Evolutionary conservation across 768 basidiomycete genomes (phyloP).

Genomic region (Phaeotremella skinneri): DNA sequence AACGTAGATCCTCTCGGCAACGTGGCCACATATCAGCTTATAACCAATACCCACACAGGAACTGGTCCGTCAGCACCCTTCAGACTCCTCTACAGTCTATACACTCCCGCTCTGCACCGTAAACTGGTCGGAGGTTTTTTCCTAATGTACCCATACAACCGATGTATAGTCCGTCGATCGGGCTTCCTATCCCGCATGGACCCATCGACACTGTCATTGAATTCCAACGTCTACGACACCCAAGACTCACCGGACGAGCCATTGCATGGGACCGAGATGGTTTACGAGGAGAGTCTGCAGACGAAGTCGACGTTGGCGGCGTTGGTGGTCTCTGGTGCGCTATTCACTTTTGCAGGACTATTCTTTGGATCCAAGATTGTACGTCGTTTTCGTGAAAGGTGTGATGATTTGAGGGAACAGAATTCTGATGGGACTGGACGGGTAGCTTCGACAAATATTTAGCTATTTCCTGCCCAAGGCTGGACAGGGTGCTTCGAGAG

Average conservation of each 20-base stretch:
- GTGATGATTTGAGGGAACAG: neutral
- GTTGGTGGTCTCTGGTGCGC: constrained; percentile 13
- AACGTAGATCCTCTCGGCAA: neutral
- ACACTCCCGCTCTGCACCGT: constrained; percentile 18
- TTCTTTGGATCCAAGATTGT: constrained; percentile 24
- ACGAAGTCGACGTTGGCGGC: constrained; percentile 17
- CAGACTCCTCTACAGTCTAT: constrained; percentile 52
- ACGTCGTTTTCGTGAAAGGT: neutral
- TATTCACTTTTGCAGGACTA: constrained; percentile 30
- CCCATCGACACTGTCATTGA: neutral
- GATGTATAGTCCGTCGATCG: constrained; percentile 60
- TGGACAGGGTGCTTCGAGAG: constrained; percentile 39
- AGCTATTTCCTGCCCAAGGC: constrained; percentile 16
- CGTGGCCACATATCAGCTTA: no score
- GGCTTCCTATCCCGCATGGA: constrained; percentile 57
- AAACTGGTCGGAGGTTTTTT: constrained; percentile 52
- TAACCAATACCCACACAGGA: neutral
- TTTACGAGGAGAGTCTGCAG: constrained; percentile 68
- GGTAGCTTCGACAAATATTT: constrained; percentile 14
- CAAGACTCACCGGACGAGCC: constrained; percentile 29
- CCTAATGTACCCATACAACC: constrained; percentile 57
- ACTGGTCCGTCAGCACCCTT: neutral
- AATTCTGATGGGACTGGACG: constrained; percentile 4
- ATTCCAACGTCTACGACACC: constrained; percentile 13
- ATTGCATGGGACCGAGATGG: constrained; percentile 68